Evolutionary conservation across 352 stramenopile genomes (phyloP).

Genomic region (Globisporangium middletonii): DNA sequence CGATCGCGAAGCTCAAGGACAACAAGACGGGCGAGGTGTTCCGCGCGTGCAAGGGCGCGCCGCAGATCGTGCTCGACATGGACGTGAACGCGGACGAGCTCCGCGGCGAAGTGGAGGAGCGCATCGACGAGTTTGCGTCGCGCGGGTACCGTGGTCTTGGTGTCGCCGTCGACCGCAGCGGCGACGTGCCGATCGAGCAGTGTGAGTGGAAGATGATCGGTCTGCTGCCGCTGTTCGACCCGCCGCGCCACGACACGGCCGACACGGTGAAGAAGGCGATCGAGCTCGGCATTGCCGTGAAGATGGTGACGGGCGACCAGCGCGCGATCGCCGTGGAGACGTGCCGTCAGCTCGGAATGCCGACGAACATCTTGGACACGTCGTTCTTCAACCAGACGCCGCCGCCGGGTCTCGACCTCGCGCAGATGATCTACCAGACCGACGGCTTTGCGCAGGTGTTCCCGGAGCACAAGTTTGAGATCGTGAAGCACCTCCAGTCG

Average conservation of each 20-base stretch:
- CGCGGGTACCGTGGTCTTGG: constrained; percentile 64
- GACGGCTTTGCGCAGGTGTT: constrained; percentile 93
- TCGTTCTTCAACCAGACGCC: constrained; percentile 74
- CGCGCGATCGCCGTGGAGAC: constrained; percentile 91
- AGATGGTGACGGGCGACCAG: constrained; percentile 96
- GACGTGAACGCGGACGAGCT: constrained; percentile 51
- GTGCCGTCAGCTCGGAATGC: constrained; percentile 85
- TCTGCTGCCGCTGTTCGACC: constrained; percentile 92
- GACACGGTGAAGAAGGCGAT: constrained; percentile 90
- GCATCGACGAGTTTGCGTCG: constrained; percentile 78
- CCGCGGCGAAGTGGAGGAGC: constrained; percentile 58
- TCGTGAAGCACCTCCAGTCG: constrained; percentile 86
- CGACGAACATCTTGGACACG: constrained; percentile 77
- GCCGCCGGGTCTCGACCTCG: constrained; percentile 51
- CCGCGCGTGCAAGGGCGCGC: constrained; percentile 89
- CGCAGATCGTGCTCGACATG: constrained; percentile 88
- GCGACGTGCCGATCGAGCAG: constrained; percentile 64
- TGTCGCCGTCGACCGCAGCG: constrained; percentile 50
- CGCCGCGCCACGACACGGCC: constrained; percentile 89
- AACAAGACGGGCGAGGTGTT: constrained; percentile 81
- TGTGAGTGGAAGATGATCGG: constrained; percentile 90
- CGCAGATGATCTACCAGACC: constrained; percentile 87
- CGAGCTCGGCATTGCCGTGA: constrained; percentile 89
- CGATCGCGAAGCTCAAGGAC: constrained; percentile 86
- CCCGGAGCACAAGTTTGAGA: constrained; percentile 90